These are phyloP conservation scores for Suillus decipiens DNA, from an alignment of 768 basidiomycete species.

Conservation along the genomic window DNA sequence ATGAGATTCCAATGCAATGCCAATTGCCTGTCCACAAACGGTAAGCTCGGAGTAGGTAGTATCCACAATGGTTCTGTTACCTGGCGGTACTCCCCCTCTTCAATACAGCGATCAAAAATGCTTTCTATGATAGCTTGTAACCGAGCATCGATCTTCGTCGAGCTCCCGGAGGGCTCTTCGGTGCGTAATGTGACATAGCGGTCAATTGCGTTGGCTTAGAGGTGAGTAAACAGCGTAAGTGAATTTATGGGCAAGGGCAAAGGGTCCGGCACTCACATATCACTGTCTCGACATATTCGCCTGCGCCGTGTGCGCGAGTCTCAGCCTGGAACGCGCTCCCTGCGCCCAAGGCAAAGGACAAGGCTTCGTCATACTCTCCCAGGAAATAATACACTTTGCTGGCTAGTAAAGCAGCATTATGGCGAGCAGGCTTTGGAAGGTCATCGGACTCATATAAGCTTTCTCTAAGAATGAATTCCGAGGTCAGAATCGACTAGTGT, in stretches of 20 bases:
- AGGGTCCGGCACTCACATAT: constrained; percentile 64
- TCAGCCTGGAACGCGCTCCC: constrained; percentile 84
- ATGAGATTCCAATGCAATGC: constrained; percentile 90
- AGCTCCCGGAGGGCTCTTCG: constrained; percentile 48
- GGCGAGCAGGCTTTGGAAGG: constrained; percentile 70
- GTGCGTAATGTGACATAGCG: constrained; percentile 76
- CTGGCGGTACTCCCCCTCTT: constrained; percentile 90
- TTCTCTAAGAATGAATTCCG: constrained; percentile 58
- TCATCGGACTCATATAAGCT: constrained; percentile 83
- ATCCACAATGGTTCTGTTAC: constrained; percentile 35
- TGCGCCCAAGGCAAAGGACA: constrained; percentile 92
- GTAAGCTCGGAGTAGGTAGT: constrained; percentile 4
- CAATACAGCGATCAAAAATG: constrained; percentile 83
- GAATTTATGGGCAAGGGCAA: neutral
- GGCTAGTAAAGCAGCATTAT: constrained; percentile 87
- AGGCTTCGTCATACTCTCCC: constrained; percentile 92
- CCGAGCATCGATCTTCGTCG: constrained; percentile 73
- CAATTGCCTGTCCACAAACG: constrained; percentile 68
- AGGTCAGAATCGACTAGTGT: constrained; percentile 15
- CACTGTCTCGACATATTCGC: constrained; percentile 93
- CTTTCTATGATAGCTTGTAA: constrained; percentile 85
- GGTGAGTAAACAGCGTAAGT: constrained; percentile 1
- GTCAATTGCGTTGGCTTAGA: constrained; percentile 91
- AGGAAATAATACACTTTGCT: constrained; percentile 99
- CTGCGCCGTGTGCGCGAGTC: constrained; percentile 58